These are phyloP conservation scores for Rosa lucieae DNA, from an alignment of 306 rosid species.

Conservation along the genomic window DNA sequence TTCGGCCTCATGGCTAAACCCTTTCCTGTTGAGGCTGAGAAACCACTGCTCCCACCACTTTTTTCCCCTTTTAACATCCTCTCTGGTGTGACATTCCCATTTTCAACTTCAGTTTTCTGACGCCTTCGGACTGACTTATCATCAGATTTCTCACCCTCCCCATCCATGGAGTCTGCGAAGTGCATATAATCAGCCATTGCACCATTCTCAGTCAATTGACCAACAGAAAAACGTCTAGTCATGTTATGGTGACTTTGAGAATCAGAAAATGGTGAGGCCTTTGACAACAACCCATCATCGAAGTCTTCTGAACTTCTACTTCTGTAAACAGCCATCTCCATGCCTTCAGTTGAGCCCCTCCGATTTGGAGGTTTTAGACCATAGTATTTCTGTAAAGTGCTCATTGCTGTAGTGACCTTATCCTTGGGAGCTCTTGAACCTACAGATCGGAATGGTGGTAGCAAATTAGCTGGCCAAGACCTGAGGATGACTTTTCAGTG, in stretches of 20 bases:
- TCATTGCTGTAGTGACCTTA: slow-evolving; percentile 60
- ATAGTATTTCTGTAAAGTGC: slow-evolving; percentile 64
- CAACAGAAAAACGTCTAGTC: slow-evolving; percentile 40
- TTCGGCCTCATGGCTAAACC: slow-evolving; percentile 64
- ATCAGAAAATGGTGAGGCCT: slow-evolving; percentile 40
- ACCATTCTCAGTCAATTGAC: slow-evolving; percentile 50
- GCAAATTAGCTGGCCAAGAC: slow-evolving; percentile 37
- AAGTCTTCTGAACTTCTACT: slow-evolving; percentile 42
- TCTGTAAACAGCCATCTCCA: slow-evolving; percentile 61
- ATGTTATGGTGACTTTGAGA: slow-evolving; percentile 32
- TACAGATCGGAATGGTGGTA: slow-evolving; percentile 44
- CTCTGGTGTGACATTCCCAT: slow-evolving; percentile 50
- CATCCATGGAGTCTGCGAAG: slow-evolving; percentile 47
- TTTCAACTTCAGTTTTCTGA: slow-evolving; percentile 63
- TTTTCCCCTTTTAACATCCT: slow-evolving; percentile 53
- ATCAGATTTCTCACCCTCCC: slow-evolving; percentile 55
- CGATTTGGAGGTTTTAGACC: slow-evolving; percentile 47
- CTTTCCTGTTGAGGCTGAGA: slow-evolving; percentile 58
- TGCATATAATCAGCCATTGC: slow-evolving; percentile 33
- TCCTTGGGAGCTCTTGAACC: slow-evolving; percentile 50
- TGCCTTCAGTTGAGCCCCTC: slow-evolving; percentile 36
- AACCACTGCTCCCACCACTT: slow-evolving; percentile 50
- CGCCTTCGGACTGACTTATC: slow-evolving; percentile 83
- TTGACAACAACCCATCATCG: slow-evolving; percentile 46
- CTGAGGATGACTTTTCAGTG: slow-evolving; percentile 29